Percentiles rank a stretch among this genome's conserved stretches.
These are phyloP conservation scores for Leccinum griseonigrum DNA, from an alignment of 1,284 basidiomycete genomes.

Conservation along the genomic window DNA sequence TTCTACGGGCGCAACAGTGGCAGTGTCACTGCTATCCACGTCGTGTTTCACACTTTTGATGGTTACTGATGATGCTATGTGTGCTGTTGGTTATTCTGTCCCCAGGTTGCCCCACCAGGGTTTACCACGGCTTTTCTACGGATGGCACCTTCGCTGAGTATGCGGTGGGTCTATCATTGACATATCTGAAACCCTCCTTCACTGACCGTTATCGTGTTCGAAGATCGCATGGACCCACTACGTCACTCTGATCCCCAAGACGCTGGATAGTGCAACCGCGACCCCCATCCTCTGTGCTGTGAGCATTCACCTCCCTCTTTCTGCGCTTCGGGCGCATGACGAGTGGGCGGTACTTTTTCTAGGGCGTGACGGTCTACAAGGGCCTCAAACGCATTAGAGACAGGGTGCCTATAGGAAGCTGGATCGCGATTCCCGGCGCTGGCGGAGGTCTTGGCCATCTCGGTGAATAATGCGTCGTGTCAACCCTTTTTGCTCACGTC, in stretches of 20 bases:
- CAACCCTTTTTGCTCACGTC: not conserved
- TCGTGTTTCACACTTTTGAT: not conserved
- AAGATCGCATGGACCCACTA: conserved; percentile 59
- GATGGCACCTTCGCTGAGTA: conserved; percentile 59
- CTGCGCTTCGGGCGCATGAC: not conserved
- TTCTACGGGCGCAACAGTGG: not conserved
- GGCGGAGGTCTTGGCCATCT: conserved; percentile 62
- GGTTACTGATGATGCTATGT: not conserved
- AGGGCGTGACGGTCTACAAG: conserved; percentile 70
- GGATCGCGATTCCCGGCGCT: conserved; percentile 68
- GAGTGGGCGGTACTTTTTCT: not conserved
- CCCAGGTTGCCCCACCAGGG: conserved; percentile 40
- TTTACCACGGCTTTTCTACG: conserved; percentile 54
- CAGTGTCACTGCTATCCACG: not conserved
- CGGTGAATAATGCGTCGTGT: conserved; percentile 31
- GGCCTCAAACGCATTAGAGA: conserved; percentile 53
- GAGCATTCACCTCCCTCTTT: conserved; percentile 12
- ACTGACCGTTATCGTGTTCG: not conserved
- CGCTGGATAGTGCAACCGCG: conserved; percentile 54
- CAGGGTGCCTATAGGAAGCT: conserved; percentile 54
- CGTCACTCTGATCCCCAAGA: conserved; percentile 63
- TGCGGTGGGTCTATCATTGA: conserved; percentile 32
- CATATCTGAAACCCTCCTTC: not conserved
- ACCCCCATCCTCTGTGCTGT: conserved; percentile 70
- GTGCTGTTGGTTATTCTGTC: conserved; percentile 2